Evolutionary conservation across 164 flowering plant genomes (phyloP).

Genomic region (Vitis riparia): DNA sequence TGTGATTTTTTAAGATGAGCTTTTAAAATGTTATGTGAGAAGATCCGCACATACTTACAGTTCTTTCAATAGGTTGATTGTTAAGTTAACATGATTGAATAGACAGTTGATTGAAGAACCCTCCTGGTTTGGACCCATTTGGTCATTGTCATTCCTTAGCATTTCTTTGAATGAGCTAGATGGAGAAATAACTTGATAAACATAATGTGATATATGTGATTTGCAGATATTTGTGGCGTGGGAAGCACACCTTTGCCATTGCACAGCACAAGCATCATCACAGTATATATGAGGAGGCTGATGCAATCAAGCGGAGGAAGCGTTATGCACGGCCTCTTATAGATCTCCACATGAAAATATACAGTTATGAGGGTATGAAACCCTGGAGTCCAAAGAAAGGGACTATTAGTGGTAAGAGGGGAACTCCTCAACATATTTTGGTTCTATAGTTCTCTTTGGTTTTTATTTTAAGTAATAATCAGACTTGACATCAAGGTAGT

Average conservation of each 20-base stretch:
- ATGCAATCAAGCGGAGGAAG: constrained; percentile 92
- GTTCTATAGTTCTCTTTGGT: not conserved
- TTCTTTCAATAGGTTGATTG: no score
- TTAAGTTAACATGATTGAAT: no score
- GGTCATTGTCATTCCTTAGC: no score
- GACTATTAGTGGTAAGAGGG: constrained; percentile 76
- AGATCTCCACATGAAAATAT: constrained; percentile 94
- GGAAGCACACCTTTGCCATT: constrained; percentile 90
- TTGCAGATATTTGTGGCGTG: constrained; percentile 95
- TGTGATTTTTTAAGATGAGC: not conserved
- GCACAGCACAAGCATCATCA: constrained; percentile 94
- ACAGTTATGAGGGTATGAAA: constrained; percentile 85
- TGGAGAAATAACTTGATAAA: no score
- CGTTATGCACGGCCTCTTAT: constrained; percentile 96
- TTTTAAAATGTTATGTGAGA: not conserved
- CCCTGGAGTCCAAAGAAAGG: constrained; percentile 70
- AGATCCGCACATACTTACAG: no score
- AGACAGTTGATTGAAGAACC: no score
- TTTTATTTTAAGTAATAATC: not conserved
- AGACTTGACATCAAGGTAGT: not conserved
- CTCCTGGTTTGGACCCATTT: no score
- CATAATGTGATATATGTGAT: not conserved
- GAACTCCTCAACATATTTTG: not conserved
- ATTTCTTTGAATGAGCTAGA: no score
- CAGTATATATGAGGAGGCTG: constrained; percentile 94